Percentiles rank a stretch among this genome's conserved stretches.
Conservation (phyloP, 108 stramenopile species). For the Conticribra guillardii region DNA sequence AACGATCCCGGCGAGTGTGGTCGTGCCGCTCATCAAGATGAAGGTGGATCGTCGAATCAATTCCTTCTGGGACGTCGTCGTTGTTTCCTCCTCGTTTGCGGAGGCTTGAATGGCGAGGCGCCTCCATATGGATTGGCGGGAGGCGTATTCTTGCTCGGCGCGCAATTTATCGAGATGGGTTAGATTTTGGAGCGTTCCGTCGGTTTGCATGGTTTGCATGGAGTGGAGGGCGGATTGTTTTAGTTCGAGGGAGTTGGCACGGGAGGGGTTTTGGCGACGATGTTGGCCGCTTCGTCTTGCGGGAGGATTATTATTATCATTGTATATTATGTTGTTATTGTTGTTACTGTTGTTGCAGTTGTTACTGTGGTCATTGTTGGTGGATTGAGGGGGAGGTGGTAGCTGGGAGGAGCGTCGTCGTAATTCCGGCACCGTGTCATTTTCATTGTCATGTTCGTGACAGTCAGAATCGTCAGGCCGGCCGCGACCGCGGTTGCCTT, state of each 20-base stretch:
- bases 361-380: neutral
- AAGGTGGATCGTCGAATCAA: conserved; percentile 38
- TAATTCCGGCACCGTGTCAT: no score
- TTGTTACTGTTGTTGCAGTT: neutral
- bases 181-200: conserved; percentile 9
- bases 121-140: conserved; percentile 12
- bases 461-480: no score
- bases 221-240: conserved; percentile 26
- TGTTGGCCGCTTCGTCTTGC: neutral
- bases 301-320: neutral
- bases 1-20: conserved; percentile 16
- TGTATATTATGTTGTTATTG: neutral
- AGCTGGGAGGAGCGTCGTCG: no score
- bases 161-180: conserved; percentile 1
- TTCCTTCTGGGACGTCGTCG: conserved; percentile 36
- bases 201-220: conserved; percentile 15
- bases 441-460: no score
- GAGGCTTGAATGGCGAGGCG: conserved; percentile 26
- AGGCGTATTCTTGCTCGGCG: neutral
- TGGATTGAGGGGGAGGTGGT: neutral
- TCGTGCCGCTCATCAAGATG: conserved; percentile 27
- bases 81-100: neutral
- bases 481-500: no score
- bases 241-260: conserved; percentile 14
- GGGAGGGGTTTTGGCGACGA: neutral